Base-by-base conservation (phyloP, 768 basidiomycete genomes). In the Termitomyces eurrhizus region DNA sequence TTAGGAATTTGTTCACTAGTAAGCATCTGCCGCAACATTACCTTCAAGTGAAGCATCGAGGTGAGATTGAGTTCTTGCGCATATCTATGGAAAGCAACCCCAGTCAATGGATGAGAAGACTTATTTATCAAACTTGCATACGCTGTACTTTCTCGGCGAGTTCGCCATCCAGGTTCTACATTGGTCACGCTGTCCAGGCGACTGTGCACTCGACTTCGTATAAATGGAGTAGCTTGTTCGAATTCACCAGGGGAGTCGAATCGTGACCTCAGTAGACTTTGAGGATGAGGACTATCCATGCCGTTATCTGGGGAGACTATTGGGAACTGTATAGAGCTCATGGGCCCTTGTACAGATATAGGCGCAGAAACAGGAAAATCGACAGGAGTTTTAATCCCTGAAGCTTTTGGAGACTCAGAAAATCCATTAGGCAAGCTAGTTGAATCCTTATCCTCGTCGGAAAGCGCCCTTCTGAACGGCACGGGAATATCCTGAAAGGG, bases 11-110 rank as follows among this genome's bases (percentile, higher is more conserved):
- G 75, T 68, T 93, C 94, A 37, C 84, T 86, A 3, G 83, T 86
- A 26, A 98, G 82, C 82, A 94, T 90, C 74, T 99, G 97, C 6
- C 88, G 84, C 14, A 99, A 78, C 89, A 98, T 95, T 60, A 87
- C 82, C 45, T 92, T 90, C 53, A 98, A 82, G 73, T 98, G 93
- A 63, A 83, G 81, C 85, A 97, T 91, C 12, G 95, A 95, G 13
- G 88, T 86, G 11, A 87, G 74, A 68, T 95, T 94, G 33, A 95
- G 82, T 68, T 93, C 87, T 68, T 91, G 85, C 16, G 92, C 86
- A 72, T 90, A 91, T 59, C 93, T 94, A 63, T 44, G 60, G 42
- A 60, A 56, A 93, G 63, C 41, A 63, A 41, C 60, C 52, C 60
- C 9, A 54, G 2, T 36, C 32, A 21, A 42, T 36, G 58, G 16